Evolutionary conservation across 768 basidiomycete species (phyloP).

Genomic region (Megacollybia marginata): DNA sequence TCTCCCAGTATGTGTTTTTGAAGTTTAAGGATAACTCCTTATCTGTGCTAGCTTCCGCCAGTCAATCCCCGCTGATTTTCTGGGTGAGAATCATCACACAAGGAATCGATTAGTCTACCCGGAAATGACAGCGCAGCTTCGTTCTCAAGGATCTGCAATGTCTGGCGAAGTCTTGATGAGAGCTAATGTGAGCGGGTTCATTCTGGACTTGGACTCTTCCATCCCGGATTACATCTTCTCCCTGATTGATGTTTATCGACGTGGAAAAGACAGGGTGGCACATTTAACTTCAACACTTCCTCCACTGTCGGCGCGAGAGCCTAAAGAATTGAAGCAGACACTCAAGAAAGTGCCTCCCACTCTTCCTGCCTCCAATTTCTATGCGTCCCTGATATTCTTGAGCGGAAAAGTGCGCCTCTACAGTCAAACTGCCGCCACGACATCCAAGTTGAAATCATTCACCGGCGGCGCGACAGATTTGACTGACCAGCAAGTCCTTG

Average conservation of each 20-base stretch:
- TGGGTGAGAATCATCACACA: constrained; percentile 57
- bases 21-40: constrained; percentile 1
- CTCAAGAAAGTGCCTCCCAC: constrained; percentile 23
- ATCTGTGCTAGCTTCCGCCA: constrained; percentile 69
- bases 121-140: constrained; percentile 70
- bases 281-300: constrained; percentile 52
- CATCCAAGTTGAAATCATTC: constrained; percentile 29
- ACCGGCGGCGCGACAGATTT: constrained; percentile 31
- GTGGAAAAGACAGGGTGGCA: constrained; percentile 73
- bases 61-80: constrained; percentile 60
- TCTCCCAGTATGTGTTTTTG: constrained; percentile 47
- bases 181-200: constrained; percentile 76
- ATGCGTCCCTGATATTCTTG: constrained; percentile 65
- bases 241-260: constrained; percentile 78
- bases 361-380: constrained; percentile 51
- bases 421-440: constrained; percentile 34
- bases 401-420: constrained; percentile 82
- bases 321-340: constrained; percentile 10
- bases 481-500: constrained; percentile 47
- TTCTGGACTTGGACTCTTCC: constrained; percentile 75
- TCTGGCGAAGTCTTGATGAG: constrained; percentile 52
- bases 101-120: constrained; percentile 74
- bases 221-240: constrained; percentile 76
- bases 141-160: constrained; percentile 40
- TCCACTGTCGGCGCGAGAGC: constrained; percentile 20